Evolutionary conservation across 1,284 basidiomycete genomes (phyloP).

Genomic region (Boletellus sp.): DNA sequence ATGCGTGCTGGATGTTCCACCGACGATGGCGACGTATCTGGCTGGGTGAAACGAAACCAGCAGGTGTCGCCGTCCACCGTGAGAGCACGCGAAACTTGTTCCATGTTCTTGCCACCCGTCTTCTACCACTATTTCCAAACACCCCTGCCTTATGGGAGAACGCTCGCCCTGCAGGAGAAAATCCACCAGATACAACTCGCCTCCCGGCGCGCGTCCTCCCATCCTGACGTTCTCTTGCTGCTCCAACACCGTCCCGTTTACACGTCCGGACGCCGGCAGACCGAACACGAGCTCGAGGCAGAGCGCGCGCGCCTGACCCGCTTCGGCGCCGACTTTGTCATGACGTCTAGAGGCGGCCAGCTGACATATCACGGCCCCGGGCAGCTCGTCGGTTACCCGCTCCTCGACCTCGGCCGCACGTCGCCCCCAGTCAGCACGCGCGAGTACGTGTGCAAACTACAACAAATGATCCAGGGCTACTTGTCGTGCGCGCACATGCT

Average conservation of each 20-base stretch:
- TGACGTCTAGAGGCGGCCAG: constrained; percentile 85
- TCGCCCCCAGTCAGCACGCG: constrained; percentile 57
- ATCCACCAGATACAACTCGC: constrained; percentile 62
- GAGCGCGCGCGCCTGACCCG: constrained; percentile 68
- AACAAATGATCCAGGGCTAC: constrained; percentile 50
- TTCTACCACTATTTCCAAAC: constrained; percentile 73
- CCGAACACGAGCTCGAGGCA: constrained; percentile 53
- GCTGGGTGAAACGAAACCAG: no score
- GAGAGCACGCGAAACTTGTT: no score
- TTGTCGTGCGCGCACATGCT: constrained; percentile 58
- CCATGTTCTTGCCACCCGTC: constrained; percentile 51
- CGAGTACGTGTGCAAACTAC: constrained; percentile 73
- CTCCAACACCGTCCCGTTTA: constrained; percentile 92
- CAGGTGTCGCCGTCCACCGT: no score
- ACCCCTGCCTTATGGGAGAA: constrained; percentile 69
- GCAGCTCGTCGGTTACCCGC: constrained; percentile 93
- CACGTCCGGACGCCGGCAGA: constrained; percentile 87
- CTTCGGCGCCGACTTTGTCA: constrained; percentile 86
- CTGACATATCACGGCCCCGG: constrained; percentile 98
- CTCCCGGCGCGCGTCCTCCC: constrained; percentile 43
- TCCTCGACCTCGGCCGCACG: constrained; percentile 75
- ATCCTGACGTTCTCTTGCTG: constrained; percentile 68
- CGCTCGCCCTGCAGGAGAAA: constrained; percentile 68
- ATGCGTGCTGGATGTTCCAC: no score
- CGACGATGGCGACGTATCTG: no score